Base-by-base conservation (phyloP, 768 basidiomycete genomes). In the Pluteus cervinus region DNA sequence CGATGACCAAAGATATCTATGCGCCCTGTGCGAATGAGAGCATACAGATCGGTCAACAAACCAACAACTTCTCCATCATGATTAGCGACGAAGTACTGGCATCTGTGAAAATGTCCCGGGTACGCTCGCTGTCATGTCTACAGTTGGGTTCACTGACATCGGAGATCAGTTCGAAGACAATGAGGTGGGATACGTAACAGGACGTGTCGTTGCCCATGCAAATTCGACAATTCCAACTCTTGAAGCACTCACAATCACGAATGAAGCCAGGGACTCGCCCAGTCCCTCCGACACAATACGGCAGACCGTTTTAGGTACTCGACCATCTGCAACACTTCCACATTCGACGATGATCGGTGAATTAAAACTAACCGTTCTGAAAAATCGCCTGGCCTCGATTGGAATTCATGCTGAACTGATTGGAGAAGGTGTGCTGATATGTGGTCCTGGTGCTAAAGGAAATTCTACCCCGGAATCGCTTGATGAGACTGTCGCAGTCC, bases 341-440 rank as follows among this genome's bases (percentile, higher is more conserved):
- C 77, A 81, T 42, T 93, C 94, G 0, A 87, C 93, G 5, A 94
- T 97, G 82, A 96, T 99, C 39, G 96, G 96, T 35, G 96, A 98
- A 52, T 75, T 99, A 28, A 92, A 96, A 55, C 68, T 99, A 20
- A 92, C 91, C 1, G 75, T 78, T 2, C 73, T 99, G 32, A 96
- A 97, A 58, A 57, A 80, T n/a, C 77, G 81, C 4, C 69, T 99
- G 15, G 69, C 79, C 4, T 58, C 76, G 2, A 63, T 89, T 3
- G 81, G 83, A 7, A 79, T 98, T 31, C 82, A 86, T 29, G 89
- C 93, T 0, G 93, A 97, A 57, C 81, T 98, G 39, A 82, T 92
- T n/a, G 94, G 94, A 16, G 94, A 98, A 62, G 96, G 96, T 65
- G 86, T 94, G 7, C 69, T 99, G 20, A 75, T 99, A 24, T 99